These are phyloP conservation scores for Penicillium canescens DNA, from an alignment of 495 filamentous ascomycete species.

Conservation along the genomic window DNA sequence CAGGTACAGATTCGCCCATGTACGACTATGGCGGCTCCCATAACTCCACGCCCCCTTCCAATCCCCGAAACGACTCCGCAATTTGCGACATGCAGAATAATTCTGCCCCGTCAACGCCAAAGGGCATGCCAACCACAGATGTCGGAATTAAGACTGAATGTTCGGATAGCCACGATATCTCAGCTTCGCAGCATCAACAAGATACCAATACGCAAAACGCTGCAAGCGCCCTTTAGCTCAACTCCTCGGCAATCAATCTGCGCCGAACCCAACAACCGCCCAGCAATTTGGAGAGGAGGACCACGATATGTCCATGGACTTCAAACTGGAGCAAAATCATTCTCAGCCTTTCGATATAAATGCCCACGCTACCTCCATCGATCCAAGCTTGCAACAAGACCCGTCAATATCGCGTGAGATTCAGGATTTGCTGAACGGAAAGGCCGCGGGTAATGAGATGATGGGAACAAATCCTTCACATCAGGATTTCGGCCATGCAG, in stretches of 20 bases:
- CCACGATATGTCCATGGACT: conserved; percentile 16
- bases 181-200: conserved; percentile 14
- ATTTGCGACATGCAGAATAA: conserved; percentile 46
- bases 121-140: conserved; percentile 31
- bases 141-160: conserved; percentile 41
- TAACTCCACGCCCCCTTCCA: conserved; percentile 29
- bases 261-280: conserved; percentile 18
- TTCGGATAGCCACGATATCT: conserved; percentile 16
- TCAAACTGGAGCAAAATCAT: conserved; percentile 23
- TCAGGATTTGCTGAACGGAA: conserved; percentile 21
- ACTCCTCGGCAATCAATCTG: conserved; percentile 40
- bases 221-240: conserved; percentile 48
- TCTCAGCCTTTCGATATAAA: conserved; percentile 12
- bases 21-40: conserved; percentile 44
- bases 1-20: conserved; percentile 41
- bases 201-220: conserved; percentile 37
- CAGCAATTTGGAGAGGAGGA: conserved; percentile 8
- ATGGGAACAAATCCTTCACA: conserved; percentile 13
- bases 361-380: conserved; percentile 2
- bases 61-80: conserved; percentile 48
- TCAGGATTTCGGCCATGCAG: conserved; percentile 9
- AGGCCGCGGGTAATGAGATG: conserved; percentile 16
- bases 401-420: conserved; percentile 17
- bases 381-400: conserved; percentile 10
- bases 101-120: conserved; percentile 42